These are phyloP conservation scores for Davidsoniella australis DNA, from an alignment of 2,329 filamentous ascomycete genomes.

Conservation along the genomic window DNA sequence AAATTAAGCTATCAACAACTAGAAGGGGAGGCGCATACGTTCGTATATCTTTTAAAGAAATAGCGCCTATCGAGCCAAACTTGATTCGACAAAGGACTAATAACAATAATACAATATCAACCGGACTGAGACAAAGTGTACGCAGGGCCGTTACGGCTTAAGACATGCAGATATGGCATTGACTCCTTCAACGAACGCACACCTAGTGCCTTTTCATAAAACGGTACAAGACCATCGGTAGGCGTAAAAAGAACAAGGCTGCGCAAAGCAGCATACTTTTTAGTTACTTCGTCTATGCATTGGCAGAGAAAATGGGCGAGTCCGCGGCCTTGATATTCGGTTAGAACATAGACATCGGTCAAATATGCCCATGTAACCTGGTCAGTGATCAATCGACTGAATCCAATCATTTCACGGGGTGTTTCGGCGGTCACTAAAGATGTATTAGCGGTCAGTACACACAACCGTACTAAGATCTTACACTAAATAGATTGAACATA, in stretches of 20 bases:
- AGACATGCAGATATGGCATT: not conserved
- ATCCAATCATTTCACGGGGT: constrained; percentile 23
- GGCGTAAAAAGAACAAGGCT: constrained; percentile 37
- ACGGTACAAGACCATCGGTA: constrained; percentile 17
- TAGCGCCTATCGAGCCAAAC: too few relatives aligned
- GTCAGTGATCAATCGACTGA: constrained; percentile 48
- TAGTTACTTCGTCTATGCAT: constrained; percentile 38
- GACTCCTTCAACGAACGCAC: constrained; percentile 27
- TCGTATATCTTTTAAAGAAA: not conserved
- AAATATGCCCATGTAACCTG: constrained; percentile 49
- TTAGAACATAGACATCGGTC: constrained; percentile 50
- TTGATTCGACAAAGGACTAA: too few relatives aligned
- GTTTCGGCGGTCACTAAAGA: constrained; percentile 19
- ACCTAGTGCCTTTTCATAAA: constrained; percentile 33
- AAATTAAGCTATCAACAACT: constrained; percentile 34
- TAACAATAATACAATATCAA: not conserved
- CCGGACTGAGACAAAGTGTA: not conserved
- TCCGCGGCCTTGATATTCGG: constrained; percentile 41
- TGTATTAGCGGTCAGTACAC: constrained; percentile 7
- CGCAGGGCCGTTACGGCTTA: constrained; percentile 5
- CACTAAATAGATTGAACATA: too few relatives aligned
- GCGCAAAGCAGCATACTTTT: constrained; percentile 41
- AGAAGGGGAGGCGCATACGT: not conserved
- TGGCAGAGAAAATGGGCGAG: constrained; percentile 48
- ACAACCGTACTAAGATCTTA: not conserved